Conservation (phyloP, 73 alveolate genomes). For the Paramecium tetraurelia region DNA sequence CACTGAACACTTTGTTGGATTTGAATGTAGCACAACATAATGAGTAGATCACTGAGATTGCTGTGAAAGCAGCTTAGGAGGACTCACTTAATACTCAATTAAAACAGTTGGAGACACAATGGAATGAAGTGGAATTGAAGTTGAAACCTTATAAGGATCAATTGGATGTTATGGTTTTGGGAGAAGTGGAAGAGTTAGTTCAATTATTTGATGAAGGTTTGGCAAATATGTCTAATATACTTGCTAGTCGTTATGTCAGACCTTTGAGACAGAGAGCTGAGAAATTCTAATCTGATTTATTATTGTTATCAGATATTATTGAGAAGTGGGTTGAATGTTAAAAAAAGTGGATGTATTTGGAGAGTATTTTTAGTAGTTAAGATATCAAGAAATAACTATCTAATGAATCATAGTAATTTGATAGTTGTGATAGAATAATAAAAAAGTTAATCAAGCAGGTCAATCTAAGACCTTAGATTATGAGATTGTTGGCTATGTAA, state of each 20-base stretch:
- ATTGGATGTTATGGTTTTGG: conserved; percentile 83
- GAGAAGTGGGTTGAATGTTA: conserved; percentile 97
- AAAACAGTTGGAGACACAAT: conserved; percentile 67
- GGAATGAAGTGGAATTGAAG: conserved; percentile 84
- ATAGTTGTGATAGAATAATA: conserved; percentile 90
- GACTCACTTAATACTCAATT: conserved; percentile 78
- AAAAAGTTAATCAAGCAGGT: conserved; percentile 90
- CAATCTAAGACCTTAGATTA: conserved; percentile 87
- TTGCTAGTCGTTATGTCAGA: conserved; percentile 90
- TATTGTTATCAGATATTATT: conserved; percentile 82
- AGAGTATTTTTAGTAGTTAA: conserved; percentile 69
- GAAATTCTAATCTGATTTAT: conserved; percentile 86
- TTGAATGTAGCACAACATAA: conserved; percentile 71
- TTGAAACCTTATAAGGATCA: conserved; percentile 76
- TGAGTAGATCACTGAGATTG: conserved; percentile 76
- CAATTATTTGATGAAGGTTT: conserved; percentile 93
- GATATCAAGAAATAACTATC: conserved; percentile 97
- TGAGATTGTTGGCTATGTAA: conserved; percentile 73
- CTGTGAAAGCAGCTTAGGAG: conserved; percentile 89
- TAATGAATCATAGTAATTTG: conserved; percentile 88
- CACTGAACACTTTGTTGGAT: conserved; percentile 70
- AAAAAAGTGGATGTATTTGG: conserved; percentile 94
- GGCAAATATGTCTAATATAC: conserved; percentile 88
- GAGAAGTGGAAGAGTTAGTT: conserved; percentile 93
- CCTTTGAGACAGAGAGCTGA: conserved; percentile 96